Conservation (phyloP, 495 filamentous ascomycete species). For the Penicillium simplicissimum region DNA sequence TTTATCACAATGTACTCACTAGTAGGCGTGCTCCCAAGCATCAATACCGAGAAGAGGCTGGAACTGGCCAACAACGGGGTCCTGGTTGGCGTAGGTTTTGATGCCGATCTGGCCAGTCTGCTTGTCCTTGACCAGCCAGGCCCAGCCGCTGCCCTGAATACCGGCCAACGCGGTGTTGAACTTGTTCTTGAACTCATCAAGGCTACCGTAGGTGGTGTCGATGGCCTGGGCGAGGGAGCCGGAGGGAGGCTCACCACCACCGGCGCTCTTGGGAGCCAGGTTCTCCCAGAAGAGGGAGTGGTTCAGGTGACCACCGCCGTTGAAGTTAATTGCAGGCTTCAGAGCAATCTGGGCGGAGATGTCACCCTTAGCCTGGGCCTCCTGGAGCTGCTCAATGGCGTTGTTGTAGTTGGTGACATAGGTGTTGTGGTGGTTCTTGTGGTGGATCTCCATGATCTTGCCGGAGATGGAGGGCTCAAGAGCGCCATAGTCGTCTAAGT, state of each 20-base stretch:
- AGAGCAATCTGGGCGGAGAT: conserved; percentile 72
- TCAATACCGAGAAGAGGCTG: conserved; percentile 88
- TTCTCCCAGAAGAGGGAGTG: conserved; percentile 95
- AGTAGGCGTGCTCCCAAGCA: conserved; percentile 93
- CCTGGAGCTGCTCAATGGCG: conserved; percentile 57
- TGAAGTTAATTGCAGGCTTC: conserved; percentile 91
- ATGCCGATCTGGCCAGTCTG: conserved; percentile 72
- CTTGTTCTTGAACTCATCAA: conserved; percentile 72
- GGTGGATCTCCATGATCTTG: conserved; percentile 95
- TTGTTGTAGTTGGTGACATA: conserved; percentile 70
- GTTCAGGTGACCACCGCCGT: conserved; percentile 93
- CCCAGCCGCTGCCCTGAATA: conserved; percentile 95
- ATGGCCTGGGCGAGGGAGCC: conserved; percentile 69
- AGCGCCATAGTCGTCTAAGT: conserved; percentile 78
- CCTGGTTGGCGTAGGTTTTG: conserved; percentile 85
- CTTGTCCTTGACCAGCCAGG: conserved; percentile 88
- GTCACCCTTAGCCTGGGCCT: conserved; percentile 52
- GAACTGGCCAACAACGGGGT: conserved; percentile 87
- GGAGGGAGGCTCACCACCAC: conserved; percentile 75
- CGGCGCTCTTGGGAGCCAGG: conserved; percentile 68
- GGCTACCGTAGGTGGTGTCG: conserved; percentile 70
- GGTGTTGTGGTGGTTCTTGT: conserved; percentile 70
- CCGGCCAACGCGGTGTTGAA: conserved; percentile 79
- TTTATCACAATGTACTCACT: conserved; percentile 42
- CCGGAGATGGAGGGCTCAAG: conserved; percentile 94